Conservation (phyloP, 1,284 basidiomycete genomes). For the Calocybe gambosa region DNA sequence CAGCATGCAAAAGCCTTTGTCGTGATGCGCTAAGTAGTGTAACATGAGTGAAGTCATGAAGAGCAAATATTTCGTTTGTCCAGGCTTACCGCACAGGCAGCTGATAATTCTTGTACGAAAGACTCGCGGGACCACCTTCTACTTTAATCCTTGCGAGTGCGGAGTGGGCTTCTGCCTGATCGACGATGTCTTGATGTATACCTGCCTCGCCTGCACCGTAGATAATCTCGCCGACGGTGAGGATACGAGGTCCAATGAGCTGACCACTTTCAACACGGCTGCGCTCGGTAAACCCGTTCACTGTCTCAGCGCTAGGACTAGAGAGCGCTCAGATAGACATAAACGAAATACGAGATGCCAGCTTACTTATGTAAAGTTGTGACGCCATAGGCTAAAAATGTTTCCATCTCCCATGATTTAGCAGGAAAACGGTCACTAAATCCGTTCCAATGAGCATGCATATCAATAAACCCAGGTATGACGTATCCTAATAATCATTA, state of each 20-base stretch:
- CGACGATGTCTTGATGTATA: conserved; percentile 59
- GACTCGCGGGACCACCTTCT: conserved; percentile 61
- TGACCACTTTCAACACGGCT: conserved; percentile 61
- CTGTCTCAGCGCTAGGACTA: conserved; percentile 60
- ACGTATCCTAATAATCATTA: conserved; percentile 42
- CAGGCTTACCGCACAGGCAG: conserved; percentile 49
- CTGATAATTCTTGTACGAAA: conserved; percentile 75
- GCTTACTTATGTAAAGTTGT: conserved; percentile 71
- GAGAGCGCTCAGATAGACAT: conserved; percentile 1
- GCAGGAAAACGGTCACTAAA: conserved; percentile 47
- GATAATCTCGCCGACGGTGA: conserved; percentile 59
- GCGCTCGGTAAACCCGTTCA: conserved; percentile 56
- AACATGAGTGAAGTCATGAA: background rate
- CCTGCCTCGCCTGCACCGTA: conserved; percentile 51
- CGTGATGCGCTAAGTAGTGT: conserved; percentile 48
- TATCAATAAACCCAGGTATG: conserved; percentile 67
- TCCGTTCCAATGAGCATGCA: conserved; percentile 68
- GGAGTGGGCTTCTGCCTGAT: conserved; percentile 53
- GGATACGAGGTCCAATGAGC: conserved; percentile 62
- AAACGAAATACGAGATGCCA: background rate
- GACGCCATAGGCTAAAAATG: conserved; percentile 72
- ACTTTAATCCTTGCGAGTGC: conserved; percentile 62
- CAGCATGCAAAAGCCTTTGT: conserved; percentile 57
- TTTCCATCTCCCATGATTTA: conserved; percentile 66
- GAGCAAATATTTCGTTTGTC: background rate